phyloP scores from a whole-genome alignment of 2,329 filamentous ascomycete genomes.

The Pleomassaria siparia region DNA sequence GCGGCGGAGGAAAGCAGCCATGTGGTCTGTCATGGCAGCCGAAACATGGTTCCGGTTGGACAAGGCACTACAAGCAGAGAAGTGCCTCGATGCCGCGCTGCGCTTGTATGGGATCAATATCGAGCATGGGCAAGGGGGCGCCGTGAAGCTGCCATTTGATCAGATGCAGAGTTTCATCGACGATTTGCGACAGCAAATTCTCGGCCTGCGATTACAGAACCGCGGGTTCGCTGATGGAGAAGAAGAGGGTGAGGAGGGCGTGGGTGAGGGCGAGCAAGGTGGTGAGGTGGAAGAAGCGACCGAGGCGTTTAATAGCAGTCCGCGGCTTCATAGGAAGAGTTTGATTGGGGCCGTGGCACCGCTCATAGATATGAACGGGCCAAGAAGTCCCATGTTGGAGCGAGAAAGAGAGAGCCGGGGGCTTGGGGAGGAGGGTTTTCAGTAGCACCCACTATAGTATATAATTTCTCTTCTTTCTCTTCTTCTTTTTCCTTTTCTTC shows the following conservation, averaged over 20 bases:
- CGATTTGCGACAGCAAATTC: conserved; percentile 66
- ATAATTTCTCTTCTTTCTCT: background rate
- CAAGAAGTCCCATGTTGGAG: conserved; percentile 34
- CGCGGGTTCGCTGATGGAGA: conserved; percentile 44
- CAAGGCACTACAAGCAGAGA: conserved; percentile 76
- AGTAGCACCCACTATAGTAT: background rate
- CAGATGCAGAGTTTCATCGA: conserved; percentile 65
- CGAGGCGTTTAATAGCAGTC: conserved; percentile 39
- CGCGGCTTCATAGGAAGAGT: conserved; percentile 46
- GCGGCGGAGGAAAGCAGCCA: conserved; percentile 78
- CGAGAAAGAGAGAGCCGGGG: conserved; percentile 19
- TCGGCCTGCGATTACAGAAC: conserved; percentile 41
- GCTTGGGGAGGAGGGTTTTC: background rate
- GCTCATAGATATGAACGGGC: conserved; percentile 24
- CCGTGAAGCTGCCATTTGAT: conserved; percentile 47
- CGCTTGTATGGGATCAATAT: conserved; percentile 52
- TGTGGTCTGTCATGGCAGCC: conserved; percentile 83
- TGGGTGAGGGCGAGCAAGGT: conserved; percentile 5
- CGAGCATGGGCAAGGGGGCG: conserved; percentile 15
- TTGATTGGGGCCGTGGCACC: conserved; percentile 40
- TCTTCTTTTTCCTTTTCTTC: background rate
- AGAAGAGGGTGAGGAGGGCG: conserved; percentile 24
- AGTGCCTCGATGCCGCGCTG: conserved; percentile 71
- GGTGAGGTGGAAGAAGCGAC: conserved; percentile 39
- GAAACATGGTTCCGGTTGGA: conserved; percentile 79